A percentile compares a stretch with the other conserved stretches of the same genome.
phyloP scores from a whole-genome alignment of 768 basidiomycete genomes.

The Tulasnella sp. region DNA sequence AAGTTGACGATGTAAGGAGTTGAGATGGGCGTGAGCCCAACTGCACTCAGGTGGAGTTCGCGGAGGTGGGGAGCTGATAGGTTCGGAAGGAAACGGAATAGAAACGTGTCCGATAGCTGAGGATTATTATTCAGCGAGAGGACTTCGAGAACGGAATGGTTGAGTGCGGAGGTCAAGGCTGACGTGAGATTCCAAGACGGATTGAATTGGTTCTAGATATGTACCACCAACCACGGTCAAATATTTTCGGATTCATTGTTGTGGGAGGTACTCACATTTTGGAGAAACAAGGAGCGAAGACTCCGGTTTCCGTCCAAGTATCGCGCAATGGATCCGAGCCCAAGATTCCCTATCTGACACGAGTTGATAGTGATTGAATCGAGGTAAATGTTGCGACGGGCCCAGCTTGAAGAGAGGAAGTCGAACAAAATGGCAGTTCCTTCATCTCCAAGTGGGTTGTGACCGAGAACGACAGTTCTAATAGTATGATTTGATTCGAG shows the following conservation, averaged over 20 bases:
- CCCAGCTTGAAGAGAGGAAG: slow-evolving; percentile 46
- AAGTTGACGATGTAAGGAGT: slow-evolving; percentile 42
- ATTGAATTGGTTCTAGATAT: slow-evolving; percentile 23
- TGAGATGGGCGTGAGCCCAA: slow-evolving; percentile 39
- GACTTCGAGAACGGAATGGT: slow-evolving; percentile 44
- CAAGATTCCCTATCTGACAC: slow-evolving; percentile 48
- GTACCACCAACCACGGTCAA: not conserved
- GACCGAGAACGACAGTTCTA: slow-evolving; percentile 46
- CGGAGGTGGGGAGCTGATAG: slow-evolving; percentile 44
- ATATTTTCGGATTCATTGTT: not conserved
- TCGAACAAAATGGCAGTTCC: slow-evolving; percentile 49
- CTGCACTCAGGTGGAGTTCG: slow-evolving; percentile 50
- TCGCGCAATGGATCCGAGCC: slow-evolving; percentile 45
- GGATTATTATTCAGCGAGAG: slow-evolving; percentile 47
- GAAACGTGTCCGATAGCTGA: slow-evolving; percentile 46
- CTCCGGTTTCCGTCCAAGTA: slow-evolving; percentile 44
- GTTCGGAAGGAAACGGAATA: slow-evolving; percentile 41
- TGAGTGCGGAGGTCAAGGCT: slow-evolving; percentile 44
- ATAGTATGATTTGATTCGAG: slow-evolving; percentile 30
- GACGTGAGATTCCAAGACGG: slow-evolving; percentile 34
- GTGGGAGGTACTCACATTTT: slow-evolving; percentile 42
- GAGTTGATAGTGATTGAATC: slow-evolving; percentile 51
- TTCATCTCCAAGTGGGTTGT: slow-evolving; percentile 50
- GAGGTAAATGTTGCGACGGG: slow-evolving; percentile 37
- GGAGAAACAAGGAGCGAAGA: slow-evolving; percentile 47